These are phyloP conservation scores for Corrigiola litoralis DNA, from an alignment of 179 eudicot species.

Conservation along the genomic window DNA sequence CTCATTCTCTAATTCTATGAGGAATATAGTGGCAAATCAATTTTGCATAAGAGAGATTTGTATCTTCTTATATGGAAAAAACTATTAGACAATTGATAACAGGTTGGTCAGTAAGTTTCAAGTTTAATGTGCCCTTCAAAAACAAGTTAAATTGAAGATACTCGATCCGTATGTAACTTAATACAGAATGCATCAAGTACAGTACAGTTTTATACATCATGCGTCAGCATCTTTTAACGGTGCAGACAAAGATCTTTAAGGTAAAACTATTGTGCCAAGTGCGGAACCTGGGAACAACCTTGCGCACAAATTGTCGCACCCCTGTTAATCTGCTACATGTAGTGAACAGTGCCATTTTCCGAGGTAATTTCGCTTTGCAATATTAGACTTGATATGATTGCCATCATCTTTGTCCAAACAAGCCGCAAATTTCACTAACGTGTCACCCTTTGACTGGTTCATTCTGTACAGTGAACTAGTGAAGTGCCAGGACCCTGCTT, in stretches of 20 bases:
- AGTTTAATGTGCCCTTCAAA: too few relatives aligned
- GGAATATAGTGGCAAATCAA: too few relatives aligned
- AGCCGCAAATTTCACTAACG: constrained; percentile 21
- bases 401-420: constrained; percentile 14
- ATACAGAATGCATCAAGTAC: too few relatives aligned
- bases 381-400: constrained; percentile 14
- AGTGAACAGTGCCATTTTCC: constrained; percentile 27
- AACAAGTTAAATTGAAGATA: too few relatives aligned
- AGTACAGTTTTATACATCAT: too few relatives aligned
- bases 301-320: constrained; percentile 20
- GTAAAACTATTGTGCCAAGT: constrained; percentile 15
- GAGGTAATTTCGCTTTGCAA: constrained; percentile 12
- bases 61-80: too few relatives aligned
- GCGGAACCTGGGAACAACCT: constrained; percentile 1
- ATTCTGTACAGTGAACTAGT: not conserved
- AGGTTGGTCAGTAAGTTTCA: too few relatives aligned
- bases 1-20: too few relatives aligned
- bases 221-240: too few relatives aligned
- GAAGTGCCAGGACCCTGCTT: constrained; percentile 12
- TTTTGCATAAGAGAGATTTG: too few relatives aligned
- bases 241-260: constrained; percentile 16
- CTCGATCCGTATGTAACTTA: too few relatives aligned
- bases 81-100: too few relatives aligned
- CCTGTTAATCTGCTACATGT: not conserved
- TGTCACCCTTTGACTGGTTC: constrained; percentile 14